A percentile compares a stretch with the other conserved stretches of the same genome.
These are phyloP conservation scores for Pharus latifolius DNA, from an alignment of 176 grass and related monocot genomes.

Conservation along the genomic window DNA sequence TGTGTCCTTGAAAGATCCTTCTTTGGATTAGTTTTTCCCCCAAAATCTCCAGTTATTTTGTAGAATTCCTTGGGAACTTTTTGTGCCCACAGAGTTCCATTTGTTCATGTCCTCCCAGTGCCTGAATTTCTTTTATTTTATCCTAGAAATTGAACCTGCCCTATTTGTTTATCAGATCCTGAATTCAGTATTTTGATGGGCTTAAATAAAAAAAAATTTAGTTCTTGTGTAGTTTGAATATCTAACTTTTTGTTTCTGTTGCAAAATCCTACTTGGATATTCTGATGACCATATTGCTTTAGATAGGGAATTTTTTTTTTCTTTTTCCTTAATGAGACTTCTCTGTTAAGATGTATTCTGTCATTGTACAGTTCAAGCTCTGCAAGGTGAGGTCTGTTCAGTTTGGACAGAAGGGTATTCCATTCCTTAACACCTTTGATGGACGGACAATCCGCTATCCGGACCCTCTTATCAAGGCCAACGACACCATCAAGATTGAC, in stretches of 20 bases:
- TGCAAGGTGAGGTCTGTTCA: slow-evolving; percentile 44
- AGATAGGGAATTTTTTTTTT: not conserved
- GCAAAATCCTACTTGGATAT: not conserved
- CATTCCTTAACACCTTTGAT: slow-evolving; percentile 37
- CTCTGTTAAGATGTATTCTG: not conserved
- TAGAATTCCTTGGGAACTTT: not conserved
- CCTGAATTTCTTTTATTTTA: too few species aligned
- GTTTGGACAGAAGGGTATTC: slow-evolving; percentile 45
- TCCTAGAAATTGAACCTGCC: too few species aligned
- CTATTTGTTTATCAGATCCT: too few species aligned
- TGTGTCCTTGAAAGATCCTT: not conserved
- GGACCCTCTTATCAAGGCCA: slow-evolving; percentile 37
- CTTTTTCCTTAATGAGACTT: not conserved
- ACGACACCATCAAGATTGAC: slow-evolving; percentile 43
- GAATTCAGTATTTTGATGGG: too few species aligned
- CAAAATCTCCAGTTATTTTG: not conserved
- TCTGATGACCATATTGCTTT: not conserved
- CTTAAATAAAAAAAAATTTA: too few species aligned
- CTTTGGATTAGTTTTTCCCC: not conserved
- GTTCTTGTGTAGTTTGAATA: too few species aligned
- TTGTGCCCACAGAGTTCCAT: not conserved
- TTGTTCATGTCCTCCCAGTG: too few species aligned
- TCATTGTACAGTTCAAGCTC: slow-evolving; percentile 23
- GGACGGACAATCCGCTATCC: slow-evolving; percentile 42
- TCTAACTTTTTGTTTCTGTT: not conserved